phyloP scores from a whole-genome alignment of 139 green algal genomes.

The Asterochloris sp. region DNA sequence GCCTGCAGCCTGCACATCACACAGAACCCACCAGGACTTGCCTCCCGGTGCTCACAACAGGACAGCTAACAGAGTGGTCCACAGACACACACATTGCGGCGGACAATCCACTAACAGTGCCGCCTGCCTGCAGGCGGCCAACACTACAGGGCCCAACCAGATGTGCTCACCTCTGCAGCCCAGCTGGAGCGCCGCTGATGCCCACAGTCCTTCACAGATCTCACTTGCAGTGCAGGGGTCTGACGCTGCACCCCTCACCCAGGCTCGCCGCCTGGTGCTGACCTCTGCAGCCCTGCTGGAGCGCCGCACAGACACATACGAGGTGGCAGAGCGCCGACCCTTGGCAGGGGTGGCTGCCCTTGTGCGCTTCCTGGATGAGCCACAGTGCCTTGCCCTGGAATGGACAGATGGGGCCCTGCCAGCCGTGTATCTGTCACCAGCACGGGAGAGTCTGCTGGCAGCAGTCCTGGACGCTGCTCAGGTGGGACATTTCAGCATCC shows the following conservation, averaged over 20 bases:
- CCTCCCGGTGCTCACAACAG: no score
- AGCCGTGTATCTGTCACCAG: constrained; percentile 56
- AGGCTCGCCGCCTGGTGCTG: constrained; percentile 53
- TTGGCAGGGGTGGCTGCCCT: constrained; percentile 35
- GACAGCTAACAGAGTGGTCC: no score
- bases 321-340: constrained; percentile 41
- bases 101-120: no score
- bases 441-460: constrained; percentile 64
- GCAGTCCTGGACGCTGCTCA: constrained; percentile 71
- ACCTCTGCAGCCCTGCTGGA: constrained; percentile 63
- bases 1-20: no score
- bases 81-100: no score
- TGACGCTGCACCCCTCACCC: no score
- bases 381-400: constrained; percentile 72
- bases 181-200: constrained; percentile 56
- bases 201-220: no score
- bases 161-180: constrained; percentile 49
- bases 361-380: constrained; percentile 54
- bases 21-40: no score
- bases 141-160: no score
- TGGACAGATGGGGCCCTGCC: constrained; percentile 59
- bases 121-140: no score
- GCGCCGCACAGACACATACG: constrained; percentile 52
- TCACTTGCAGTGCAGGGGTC: no score
- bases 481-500: constrained; percentile 10